Percentiles rank a stretch among this genome's conserved stretches.
phyloP scores from a whole-genome alignment of 495 filamentous ascomycete species.

The Mycothermus thermophilus region DNA sequence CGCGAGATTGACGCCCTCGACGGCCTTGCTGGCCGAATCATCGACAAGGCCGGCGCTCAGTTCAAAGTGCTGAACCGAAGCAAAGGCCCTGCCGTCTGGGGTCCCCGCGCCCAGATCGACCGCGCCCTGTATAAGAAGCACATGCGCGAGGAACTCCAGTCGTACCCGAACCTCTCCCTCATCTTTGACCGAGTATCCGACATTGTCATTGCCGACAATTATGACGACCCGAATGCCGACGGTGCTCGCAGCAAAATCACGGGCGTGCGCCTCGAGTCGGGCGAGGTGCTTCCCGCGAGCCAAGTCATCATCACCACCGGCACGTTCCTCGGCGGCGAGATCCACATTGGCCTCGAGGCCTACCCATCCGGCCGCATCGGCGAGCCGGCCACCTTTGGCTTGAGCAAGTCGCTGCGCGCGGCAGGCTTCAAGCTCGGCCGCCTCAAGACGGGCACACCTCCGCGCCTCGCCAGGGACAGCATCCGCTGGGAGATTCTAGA shows the following conservation, averaged over 20 bases:
- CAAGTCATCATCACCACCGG: constrained; percentile 91
- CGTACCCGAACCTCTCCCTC: constrained; percentile 63
- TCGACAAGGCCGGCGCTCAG: constrained; percentile 87
- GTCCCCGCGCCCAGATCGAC: constrained; percentile 92
- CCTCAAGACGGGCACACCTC: constrained; percentile 91
- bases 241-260: constrained; percentile 60
- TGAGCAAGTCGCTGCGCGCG: constrained; percentile 79
- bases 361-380: constrained; percentile 86
- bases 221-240: constrained; percentile 22
- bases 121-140: constrained; percentile 75
- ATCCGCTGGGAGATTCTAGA: constrained; percentile 68
- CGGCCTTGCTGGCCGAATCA: constrained; percentile 74
- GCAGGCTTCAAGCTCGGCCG: constrained; percentile 86
- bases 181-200: constrained; percentile 84
- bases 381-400: constrained; percentile 82
- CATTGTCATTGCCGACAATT: constrained; percentile 55
- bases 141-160: constrained; percentile 75
- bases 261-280: constrained; percentile 78
- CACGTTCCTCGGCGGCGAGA: constrained; percentile 91
- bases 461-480: constrained; percentile 65
- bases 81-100: constrained; percentile 95
- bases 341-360: constrained; percentile 78
- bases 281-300: constrained; percentile 65
- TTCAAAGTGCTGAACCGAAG: constrained; percentile 77
- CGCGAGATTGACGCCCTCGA: constrained; percentile 93